Conservation (phyloP, 1,284 basidiomycete genomes). For the Cryptococcus jaspeensis region DNA sequence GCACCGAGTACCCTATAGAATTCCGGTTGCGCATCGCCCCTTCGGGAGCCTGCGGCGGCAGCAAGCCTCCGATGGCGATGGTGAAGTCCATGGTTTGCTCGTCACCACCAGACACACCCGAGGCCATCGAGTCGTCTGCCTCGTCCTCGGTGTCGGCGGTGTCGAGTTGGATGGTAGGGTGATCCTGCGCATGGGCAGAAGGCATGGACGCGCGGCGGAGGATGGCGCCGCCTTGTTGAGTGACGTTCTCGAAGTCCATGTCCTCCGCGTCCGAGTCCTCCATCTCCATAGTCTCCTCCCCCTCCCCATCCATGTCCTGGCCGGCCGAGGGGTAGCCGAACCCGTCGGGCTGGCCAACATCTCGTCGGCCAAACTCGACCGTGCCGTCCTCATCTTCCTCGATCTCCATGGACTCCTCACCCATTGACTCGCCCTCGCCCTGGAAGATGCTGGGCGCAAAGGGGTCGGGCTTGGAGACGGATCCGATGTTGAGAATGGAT, state of each 20-base stretch:
- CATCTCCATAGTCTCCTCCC: conserved; percentile 24
- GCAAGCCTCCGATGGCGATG: conserved; percentile 48
- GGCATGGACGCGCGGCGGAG: conserved; percentile 21
- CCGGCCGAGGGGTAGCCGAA: neutral
- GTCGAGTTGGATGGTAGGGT: conserved; percentile 19
- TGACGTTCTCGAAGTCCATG: conserved; percentile 42
- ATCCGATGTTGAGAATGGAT: conserved; percentile 27
- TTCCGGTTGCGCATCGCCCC: conserved; percentile 34
- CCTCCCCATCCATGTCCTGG: conserved; percentile 13
- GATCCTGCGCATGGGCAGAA: neutral
- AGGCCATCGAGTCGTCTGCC: neutral
- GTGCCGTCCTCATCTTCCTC: conserved; percentile 33
- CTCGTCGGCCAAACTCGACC: conserved; percentile 3
- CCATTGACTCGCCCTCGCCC: conserved; percentile 53
- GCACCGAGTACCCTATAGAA: conserved; percentile 48
- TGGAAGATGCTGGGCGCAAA: conserved; percentile 21
- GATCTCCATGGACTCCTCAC: conserved; percentile 62
- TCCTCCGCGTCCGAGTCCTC: conserved; percentile 42
- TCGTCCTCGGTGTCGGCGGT: conserved; percentile 23
- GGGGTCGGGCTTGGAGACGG: conserved; percentile 16
- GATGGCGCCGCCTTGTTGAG: conserved; percentile 42
- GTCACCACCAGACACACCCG: conserved; percentile 29
- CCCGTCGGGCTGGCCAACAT: neutral
- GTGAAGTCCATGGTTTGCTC: conserved; percentile 54
- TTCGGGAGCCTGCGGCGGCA: conserved; percentile 43